Evolutionary conservation across 2,329 filamentous ascomycete genomes (phyloP), one percentile per base, ranked within the genome.

Genomic region (Bipolaris sorokiniana): DNA sequence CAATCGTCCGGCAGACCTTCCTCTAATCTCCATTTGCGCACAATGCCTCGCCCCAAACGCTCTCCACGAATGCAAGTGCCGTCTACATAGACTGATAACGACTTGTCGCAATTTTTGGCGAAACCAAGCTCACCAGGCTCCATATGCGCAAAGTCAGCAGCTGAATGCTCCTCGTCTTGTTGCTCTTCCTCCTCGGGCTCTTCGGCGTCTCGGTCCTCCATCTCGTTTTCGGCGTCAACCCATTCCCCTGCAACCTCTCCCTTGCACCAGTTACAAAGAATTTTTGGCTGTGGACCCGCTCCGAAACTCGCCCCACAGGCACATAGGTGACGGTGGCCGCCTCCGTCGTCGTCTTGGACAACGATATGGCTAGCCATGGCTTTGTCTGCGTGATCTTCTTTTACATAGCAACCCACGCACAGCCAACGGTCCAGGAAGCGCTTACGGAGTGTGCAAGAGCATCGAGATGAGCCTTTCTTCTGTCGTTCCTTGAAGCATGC

Each of bases 361-460:
- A 31, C 7, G 3, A 23, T 9, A 13, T 47, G 34, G 5, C 26
- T 34, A 7, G 22, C 11, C 0, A 51, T 26, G 7, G 47, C 28
- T 23, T 48, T 40, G 11, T 52, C 56, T 3, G 31, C 47, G 1
- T n/a, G 9, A 6, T 46, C 15, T 7, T 62, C 56, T 3, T 48
- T 31, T 10, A 44, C 31, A 38, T 59, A 61, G 36, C 64, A 68
- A 13, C 37, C 36, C 3, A 64, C n/a, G 37, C 66, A 68, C 2
- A 60, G 23, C 64, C 66, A 68, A 16, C 63, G 59, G 20, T 62
- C 61, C 6, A 68, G 51, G 23, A 66, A 63, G 3, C 48, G 61
- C n/a, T 56, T 54, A n/a, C 59, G 54, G 7, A 68, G 45, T 15
- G 61, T 68, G 40, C 66, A 68, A 7, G 59, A 56, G 26, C 64